Evolutionary conservation across 331 rosid species (phyloP).

Genomic region (Prunus yedoensis): DNA sequence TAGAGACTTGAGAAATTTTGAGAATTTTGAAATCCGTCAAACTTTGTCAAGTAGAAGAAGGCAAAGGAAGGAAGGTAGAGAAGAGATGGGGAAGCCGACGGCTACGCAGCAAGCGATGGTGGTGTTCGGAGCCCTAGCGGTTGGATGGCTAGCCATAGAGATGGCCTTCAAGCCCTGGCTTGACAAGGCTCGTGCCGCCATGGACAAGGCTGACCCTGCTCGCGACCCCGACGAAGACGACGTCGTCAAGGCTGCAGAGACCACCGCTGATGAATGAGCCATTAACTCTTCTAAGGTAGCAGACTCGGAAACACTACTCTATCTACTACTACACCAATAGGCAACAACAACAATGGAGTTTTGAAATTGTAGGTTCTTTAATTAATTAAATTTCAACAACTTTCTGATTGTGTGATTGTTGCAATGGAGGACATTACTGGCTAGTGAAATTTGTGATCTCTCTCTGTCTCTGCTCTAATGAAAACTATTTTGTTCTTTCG

Average conservation of each 20-base stretch:
- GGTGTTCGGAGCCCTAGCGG: constrained; percentile 75
- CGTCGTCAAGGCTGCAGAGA: constrained; percentile 3
- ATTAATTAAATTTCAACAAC: neutral
- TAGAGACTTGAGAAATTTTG: neutral
- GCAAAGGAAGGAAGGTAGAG: too few relatives aligned
- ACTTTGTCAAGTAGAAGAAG: neutral
- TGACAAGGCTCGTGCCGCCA: constrained; percentile 50
- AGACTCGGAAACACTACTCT: neutral
- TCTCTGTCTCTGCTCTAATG: neutral
- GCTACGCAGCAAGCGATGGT: constrained; percentile 60
- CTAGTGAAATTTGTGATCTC: neutral
- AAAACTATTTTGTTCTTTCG: too few relatives aligned
- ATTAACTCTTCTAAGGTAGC: neutral
- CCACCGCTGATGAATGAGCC: constrained; percentile 1
- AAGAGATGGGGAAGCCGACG: constrained; percentile 49
- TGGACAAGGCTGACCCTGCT: constrained; percentile 73
- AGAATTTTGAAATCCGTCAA: neutral
- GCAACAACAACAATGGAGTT: neutral
- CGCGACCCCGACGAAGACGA: constrained; percentile 70
- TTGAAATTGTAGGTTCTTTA: neutral
- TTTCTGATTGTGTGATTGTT: neutral
- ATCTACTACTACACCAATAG: neutral
- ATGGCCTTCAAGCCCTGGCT: constrained; percentile 79
- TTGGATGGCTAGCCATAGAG: constrained; percentile 77
- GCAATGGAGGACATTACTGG: neutral